phyloP scores from a whole-genome alignment of 1,284 basidiomycete species.

The Ustilago hordei region DNA sequence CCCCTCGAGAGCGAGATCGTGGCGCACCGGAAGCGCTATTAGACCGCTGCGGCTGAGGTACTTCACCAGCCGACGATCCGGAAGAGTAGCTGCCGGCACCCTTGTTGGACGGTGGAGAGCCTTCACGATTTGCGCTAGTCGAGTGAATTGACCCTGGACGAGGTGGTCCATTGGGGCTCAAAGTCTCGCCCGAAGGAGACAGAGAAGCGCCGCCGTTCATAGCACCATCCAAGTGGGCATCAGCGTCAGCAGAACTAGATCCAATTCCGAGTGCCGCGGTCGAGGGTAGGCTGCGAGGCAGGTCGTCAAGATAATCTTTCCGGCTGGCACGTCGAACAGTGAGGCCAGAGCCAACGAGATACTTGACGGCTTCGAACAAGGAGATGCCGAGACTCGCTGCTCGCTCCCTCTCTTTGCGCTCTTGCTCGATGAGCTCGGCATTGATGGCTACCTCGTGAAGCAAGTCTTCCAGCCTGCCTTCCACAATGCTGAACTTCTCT shows the following conservation, averaged over 20 bases:
- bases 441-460: slow-evolving; percentile 65
- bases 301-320: slow-evolving; percentile 50
- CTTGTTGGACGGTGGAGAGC: slow-evolving; percentile 5
- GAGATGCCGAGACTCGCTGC: slow-evolving; percentile 48
- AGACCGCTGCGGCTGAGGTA: not conserved
- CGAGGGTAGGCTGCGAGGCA: slow-evolving; percentile 46
- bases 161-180: slow-evolving; percentile 14
- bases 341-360: slow-evolving; percentile 52
- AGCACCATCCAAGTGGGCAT: slow-evolving; percentile 10
- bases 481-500: slow-evolving; percentile 63
- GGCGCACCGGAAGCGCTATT: not conserved
- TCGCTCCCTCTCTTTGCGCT: slow-evolving; percentile 58
- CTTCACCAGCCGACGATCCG: slow-evolving; percentile 1
- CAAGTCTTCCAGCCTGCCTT: slow-evolving; percentile 63
- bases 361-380: slow-evolving; percentile 60
- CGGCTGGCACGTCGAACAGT: slow-evolving; percentile 28
- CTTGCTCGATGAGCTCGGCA: slow-evolving; percentile 65
- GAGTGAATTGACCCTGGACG: slow-evolving; percentile 4
- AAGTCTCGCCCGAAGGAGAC: slow-evolving; percentile 7
- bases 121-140: slow-evolving; percentile 6
- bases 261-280: slow-evolving; percentile 48
- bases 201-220: slow-evolving; percentile 8
- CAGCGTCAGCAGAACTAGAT: slow-evolving; percentile 15
- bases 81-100: slow-evolving; percentile 1
- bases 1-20: slow-evolving; percentile 10